Evolutionary conservation across 2,329 filamentous ascomycete species (phyloP).

Genomic region (Colletotrichum abscissum): DNA sequence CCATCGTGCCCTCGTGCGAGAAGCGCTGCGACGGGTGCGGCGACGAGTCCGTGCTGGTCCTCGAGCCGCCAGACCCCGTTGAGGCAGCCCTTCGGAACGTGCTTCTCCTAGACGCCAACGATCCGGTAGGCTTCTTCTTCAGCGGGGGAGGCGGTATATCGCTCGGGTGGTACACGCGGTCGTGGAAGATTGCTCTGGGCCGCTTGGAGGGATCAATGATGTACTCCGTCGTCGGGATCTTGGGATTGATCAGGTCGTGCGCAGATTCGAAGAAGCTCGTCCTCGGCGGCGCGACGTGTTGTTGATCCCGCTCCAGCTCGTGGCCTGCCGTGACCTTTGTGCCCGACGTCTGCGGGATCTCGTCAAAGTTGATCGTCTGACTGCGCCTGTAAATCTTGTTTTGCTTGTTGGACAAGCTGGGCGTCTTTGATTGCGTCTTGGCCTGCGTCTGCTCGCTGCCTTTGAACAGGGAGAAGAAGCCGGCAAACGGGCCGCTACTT

Average conservation of each 20-base stretch:
- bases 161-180: constrained; percentile 91
- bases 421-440: constrained; percentile 57
- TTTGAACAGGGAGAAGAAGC: constrained; percentile 81
- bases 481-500: constrained; percentile 65
- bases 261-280: constrained; percentile 97
- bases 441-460: constrained; percentile 55
- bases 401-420: constrained; percentile 67
- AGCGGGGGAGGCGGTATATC: constrained; percentile 89
- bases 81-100: constrained; percentile 39
- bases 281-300: constrained; percentile 80
- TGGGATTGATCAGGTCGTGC: constrained; percentile 90
- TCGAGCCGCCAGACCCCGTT: constrained; percentile 26
- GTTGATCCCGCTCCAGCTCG: constrained; percentile 57
- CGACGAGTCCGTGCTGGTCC: constrained; percentile 38
- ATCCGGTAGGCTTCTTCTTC: constrained; percentile 60
- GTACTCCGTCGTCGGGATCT: constrained; percentile 83
- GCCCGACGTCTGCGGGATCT: constrained; percentile 44
- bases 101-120: constrained; percentile 47
- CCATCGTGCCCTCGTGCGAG: constrained; percentile 54
- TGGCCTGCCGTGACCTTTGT: constrained; percentile 62
- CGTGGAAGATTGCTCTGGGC: constrained; percentile 93
- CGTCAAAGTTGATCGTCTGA: constrained; percentile 73
- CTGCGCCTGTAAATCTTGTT: constrained; percentile 80
- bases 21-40: constrained; percentile 42
- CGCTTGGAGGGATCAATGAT: constrained; percentile 85